phyloP scores from a whole-genome alignment of 805 yeast genomes.

The Kluyveromyces aestuarii region DNA sequence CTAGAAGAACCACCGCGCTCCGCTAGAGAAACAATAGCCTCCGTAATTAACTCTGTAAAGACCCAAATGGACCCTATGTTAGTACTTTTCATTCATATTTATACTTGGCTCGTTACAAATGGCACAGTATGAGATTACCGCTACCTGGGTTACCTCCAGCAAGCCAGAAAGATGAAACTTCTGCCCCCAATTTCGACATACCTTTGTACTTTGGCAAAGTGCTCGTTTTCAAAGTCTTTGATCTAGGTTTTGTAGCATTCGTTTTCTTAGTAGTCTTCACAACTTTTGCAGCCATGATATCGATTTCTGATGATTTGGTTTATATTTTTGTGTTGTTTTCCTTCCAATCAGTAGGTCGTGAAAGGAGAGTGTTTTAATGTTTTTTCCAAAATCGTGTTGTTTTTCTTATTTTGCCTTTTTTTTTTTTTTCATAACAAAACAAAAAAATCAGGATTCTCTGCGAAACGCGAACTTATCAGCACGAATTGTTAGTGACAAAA shows the following conservation, averaged over 20 bases:
- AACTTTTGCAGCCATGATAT: constrained; percentile 1
- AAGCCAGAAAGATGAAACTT: neutral
- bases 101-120: neutral
- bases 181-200: constrained; percentile 11
- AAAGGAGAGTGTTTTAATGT: neutral
- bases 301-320: neutral
- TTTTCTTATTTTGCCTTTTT: neutral
- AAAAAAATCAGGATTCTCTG: too few relatives aligned
- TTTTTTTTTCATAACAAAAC: neutral
- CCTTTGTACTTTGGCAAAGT: constrained; percentile 29
- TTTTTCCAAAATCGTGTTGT: neutral
- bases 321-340: neutral
- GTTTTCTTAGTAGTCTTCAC: constrained; percentile 3
- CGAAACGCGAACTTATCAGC: neutral
- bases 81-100: neutral
- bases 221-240: constrained; percentile 5
- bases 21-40: constrained; percentile 61
- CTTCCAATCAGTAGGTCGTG: neutral
- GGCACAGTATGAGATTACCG: neutral
- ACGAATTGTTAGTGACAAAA: neutral
- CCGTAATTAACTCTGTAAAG: constrained; percentile 28
- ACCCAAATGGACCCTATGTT: neutral
- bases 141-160: neutral
- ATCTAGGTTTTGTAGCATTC: neutral
- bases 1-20: constrained; percentile 81